Conservation (phyloP, 371 early-diverging fungal genomes). For the Mucor irregularis region DNA sequence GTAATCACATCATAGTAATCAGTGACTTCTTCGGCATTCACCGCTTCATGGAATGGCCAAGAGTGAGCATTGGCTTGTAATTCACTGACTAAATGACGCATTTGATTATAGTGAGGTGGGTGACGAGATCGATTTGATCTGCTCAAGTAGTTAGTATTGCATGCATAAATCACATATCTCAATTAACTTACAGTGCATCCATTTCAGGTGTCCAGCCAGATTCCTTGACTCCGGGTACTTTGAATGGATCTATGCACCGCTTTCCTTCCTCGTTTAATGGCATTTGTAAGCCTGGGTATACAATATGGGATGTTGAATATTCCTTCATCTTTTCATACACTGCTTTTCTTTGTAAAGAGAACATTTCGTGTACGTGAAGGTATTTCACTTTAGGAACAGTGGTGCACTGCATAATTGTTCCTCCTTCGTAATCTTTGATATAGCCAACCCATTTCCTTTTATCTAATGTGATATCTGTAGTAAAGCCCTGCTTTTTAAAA, state of each 20-base stretch:
- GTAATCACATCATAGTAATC: slow-evolving; percentile 97
- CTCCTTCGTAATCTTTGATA: slow-evolving; percentile 99
- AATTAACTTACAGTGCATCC: slow-evolving; percentile 54
- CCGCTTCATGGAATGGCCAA: slow-evolving; percentile 99
- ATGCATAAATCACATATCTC: background rate
- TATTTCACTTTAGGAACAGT: slow-evolving; percentile 64
- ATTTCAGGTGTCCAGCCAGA: slow-evolving; percentile 93
- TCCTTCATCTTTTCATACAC: slow-evolving; percentile 82
- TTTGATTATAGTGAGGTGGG: slow-evolving; percentile 62
- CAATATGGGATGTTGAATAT: slow-evolving; percentile 70
- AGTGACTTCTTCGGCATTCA: slow-evolving; percentile 88
- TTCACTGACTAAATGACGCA: slow-evolving; percentile 76
- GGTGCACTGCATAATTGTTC: slow-evolving; percentile 95
- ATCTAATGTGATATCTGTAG: slow-evolving; percentile 92
- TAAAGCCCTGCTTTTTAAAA: slow-evolving; percentile 99
- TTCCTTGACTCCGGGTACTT: slow-evolving; percentile 81
- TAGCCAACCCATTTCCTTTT: slow-evolving; percentile 95
- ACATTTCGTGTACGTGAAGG: slow-evolving; percentile 54
- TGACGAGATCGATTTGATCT: slow-evolving; percentile 57
- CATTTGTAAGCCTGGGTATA: slow-evolving; percentile 81
- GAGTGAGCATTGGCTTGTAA: slow-evolving; percentile 77
- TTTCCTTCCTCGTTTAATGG: slow-evolving; percentile 52
- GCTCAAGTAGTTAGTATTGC: background rate
- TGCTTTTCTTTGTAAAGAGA: slow-evolving; percentile 72
- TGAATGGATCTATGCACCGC: slow-evolving; percentile 52